A percentile compares a stretch with the other conserved stretches of the same genome.
Evolutionary conservation across 129 eudicot species (phyloP).

Genomic region (Heracleum sosnowskyi): DNA sequence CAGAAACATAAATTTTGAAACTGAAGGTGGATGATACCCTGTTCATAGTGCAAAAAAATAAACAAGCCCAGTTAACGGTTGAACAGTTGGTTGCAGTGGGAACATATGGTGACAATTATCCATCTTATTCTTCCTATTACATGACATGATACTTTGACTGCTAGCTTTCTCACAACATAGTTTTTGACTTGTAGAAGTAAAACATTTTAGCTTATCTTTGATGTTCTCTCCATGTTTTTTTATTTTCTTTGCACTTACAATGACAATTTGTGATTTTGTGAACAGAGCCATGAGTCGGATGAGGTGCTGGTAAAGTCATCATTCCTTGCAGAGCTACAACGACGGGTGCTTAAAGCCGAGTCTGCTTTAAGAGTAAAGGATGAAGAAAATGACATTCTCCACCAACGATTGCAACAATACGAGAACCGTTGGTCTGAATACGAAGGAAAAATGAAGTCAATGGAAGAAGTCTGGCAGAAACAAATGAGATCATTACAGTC

Average conservation of each 20-base stretch:
- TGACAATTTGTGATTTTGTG: neutral
- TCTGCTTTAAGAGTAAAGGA: slow-evolving; percentile 71
- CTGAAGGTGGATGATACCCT: neutral
- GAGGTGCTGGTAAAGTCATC: slow-evolving; percentile 59
- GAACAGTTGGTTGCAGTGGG: neutral
- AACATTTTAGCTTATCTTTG: neutral
- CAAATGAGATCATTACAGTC: slow-evolving; percentile 85
- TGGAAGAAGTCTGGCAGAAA: slow-evolving; percentile 93
- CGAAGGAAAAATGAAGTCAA: slow-evolving; percentile 75
- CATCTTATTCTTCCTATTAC: neutral
- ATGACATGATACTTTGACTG: neutral
- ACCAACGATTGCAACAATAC: slow-evolving; percentile 61
- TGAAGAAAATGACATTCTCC: slow-evolving; percentile 66
- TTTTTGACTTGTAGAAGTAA: neutral
- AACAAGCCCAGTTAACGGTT: neutral
- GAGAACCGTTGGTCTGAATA: slow-evolving; percentile 90
- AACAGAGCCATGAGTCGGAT: slow-evolving; percentile 42
- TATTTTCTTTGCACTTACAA: neutral
- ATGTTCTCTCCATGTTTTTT: neutral
- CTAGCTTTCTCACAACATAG: neutral
- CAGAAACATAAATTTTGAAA: neutral
- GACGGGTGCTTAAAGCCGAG: slow-evolving; percentile 67
- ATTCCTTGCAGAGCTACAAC: slow-evolving; percentile 75
- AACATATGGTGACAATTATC: neutral
- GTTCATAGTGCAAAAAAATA: neutral